Conservation (phyloP, 225 moss, liverwort and hornwort species). For the Ulota crispa region DNA sequence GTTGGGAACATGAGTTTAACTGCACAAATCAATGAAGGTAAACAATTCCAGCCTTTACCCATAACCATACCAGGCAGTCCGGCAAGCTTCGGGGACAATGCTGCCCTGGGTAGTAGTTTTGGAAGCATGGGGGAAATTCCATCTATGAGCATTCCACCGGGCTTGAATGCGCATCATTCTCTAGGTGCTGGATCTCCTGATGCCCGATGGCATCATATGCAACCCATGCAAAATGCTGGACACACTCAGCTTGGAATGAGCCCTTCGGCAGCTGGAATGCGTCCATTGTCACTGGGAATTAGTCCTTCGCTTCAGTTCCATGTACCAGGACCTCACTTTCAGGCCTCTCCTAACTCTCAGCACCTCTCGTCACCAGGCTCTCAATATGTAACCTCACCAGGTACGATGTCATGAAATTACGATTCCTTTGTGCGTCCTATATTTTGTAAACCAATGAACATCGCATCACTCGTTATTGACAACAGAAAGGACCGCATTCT, state of each 20-base stretch:
- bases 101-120: slow-evolving; percentile 71
- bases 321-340: slow-evolving; percentile 36
- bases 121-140: slow-evolving; percentile 59
- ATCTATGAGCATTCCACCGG: slow-evolving; percentile 62
- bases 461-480: slow-evolving; percentile 10
- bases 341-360: slow-evolving; percentile 41
- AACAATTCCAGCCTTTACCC: slow-evolving; percentile 45
- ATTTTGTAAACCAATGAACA: background rate
- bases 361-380: slow-evolving; percentile 45
- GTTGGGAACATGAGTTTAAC: slow-evolving; percentile 32
- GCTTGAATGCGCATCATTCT: slow-evolving; percentile 49
- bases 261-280: slow-evolving; percentile 40
- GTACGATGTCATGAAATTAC: slow-evolving; percentile 14
- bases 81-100: slow-evolving; percentile 64
- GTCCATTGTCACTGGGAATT: slow-evolving; percentile 34
- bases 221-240: slow-evolving; percentile 36
- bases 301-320: slow-evolving; percentile 46
- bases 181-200: slow-evolving; percentile 43
- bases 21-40: slow-evolving; percentile 36
- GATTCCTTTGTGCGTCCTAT: background rate
- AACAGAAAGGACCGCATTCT: slow-evolving; percentile 3
- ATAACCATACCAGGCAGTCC: slow-evolving; percentile 55
- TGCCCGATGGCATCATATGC: slow-evolving; percentile 30
- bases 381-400: slow-evolving; percentile 43
- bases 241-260: slow-evolving; percentile 48